phyloP scores from a whole-genome alignment of 2,329 filamentous ascomycete species.

The Harringtonia aguacate region DNA sequence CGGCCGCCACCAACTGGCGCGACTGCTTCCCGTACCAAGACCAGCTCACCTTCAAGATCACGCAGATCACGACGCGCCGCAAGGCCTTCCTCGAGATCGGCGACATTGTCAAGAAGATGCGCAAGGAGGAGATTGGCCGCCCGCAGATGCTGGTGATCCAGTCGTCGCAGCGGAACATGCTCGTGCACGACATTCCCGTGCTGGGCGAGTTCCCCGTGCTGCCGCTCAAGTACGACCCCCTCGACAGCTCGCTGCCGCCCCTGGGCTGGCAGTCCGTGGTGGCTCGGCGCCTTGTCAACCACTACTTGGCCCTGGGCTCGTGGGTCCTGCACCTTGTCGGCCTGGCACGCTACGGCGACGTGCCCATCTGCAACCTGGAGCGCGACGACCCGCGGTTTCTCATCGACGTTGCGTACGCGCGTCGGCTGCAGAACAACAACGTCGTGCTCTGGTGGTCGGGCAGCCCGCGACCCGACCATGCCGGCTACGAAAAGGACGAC shows the following conservation, averaged over 20 bases:
- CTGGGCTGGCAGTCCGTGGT: constrained; percentile 90
- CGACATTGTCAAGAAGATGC: constrained; percentile 82
- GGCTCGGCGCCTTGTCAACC: constrained; percentile 72
- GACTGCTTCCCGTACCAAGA: constrained; percentile 81
- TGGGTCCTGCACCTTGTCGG: constrained; percentile 87
- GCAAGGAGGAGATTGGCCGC: constrained; percentile 65
- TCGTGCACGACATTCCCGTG: constrained; percentile 76
- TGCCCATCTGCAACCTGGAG: constrained; percentile 92
- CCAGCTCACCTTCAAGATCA: constrained; percentile 72
- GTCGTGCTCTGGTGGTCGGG: constrained; percentile 97
- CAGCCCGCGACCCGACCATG: constrained; percentile 81
- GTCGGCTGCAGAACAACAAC: constrained; percentile 79
- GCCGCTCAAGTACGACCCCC: constrained; percentile 67
- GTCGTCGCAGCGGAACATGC: constrained; percentile 69
- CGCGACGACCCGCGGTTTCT: constrained; percentile 88
- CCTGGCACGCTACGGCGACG: constrained; percentile 82
- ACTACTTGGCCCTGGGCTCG: constrained; percentile 84
- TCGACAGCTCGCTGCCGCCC: constrained; percentile 79
- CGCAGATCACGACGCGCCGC: constrained; percentile 77
- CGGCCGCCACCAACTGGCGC: constrained; percentile 61
- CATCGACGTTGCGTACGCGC: constrained; percentile 91
- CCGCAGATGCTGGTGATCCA: constrained; percentile 83
- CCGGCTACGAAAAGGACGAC: constrained; percentile 90
- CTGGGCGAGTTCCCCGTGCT: constrained; percentile 76
- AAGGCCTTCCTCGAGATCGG: constrained; percentile 83